Base-by-base conservation (phyloP, 345 rosid genomes). In the Arabis hirsuta region DNA sequence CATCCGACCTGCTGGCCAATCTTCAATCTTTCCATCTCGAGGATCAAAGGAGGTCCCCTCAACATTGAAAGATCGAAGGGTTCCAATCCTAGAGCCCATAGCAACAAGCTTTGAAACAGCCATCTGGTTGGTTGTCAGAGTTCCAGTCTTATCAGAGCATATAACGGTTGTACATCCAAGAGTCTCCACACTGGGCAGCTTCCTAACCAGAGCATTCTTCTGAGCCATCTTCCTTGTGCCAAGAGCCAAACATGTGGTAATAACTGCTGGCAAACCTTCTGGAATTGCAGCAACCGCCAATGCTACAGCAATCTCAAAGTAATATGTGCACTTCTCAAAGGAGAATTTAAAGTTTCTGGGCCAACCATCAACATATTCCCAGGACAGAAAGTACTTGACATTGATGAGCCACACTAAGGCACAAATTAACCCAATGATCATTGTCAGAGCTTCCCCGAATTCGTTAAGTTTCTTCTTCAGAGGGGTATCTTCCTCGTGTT, bases 161-260 rank as follows among this genome's bases (percentile, higher is more conserved):
- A 90, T 90, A 7, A 92, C 96, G 32, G 98, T 92, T 16, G 98
- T 90, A 76, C 98, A 92, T 32, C 98, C 97, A 65, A 90, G 97
- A 64, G 96, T 92, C 83, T 92, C 98, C 55, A 90, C 98, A 64
- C 96, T 90, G 9, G 98, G 98, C 69, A 92, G 67, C 81, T 92
- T 92, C 56, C 98, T 84, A 65, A 92, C 98, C 53, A 92, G 84
- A 51, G 98, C 96, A 79, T 90, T 90, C 86, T 92, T 92, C 73
- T 88, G 97, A 44, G 98, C 98, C 98, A 94, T 94, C 83, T 94
- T 94, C 72, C 96, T 77, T 0, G 98, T 94, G 29, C 98, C 98
- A 19, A 91, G 88, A 22, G 98, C 97, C 81, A 94, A 82, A 69
- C 96, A 94, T 27, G 98, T 91, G 39, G 98, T 94, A 47, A 94